Percentiles rank a stretch among this genome's conserved stretches.
These are phyloP conservation scores for Thermothelomyces thermophilus DNA, from an alignment of 2,329 filamentous ascomycete genomes.

Conservation along the genomic window DNA sequence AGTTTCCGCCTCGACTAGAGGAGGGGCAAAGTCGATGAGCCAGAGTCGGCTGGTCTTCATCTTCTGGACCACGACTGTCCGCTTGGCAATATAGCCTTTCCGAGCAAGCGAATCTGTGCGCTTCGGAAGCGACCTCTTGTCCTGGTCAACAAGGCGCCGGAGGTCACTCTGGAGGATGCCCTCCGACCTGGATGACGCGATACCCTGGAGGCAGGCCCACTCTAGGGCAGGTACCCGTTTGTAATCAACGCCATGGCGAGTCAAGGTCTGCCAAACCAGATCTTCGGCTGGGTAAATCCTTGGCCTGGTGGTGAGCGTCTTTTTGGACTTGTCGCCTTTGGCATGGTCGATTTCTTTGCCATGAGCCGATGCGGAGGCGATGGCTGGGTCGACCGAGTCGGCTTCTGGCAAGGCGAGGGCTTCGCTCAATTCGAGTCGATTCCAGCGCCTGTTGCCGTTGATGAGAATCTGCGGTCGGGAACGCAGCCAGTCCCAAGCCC, in stretches of 20 bases:
- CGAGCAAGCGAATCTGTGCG: constrained; percentile 52
- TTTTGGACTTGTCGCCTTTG: constrained; percentile 17
- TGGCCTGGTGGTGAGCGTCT: constrained; percentile 24
- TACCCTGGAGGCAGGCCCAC: constrained; percentile 52
- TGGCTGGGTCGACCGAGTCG: constrained; percentile 3
- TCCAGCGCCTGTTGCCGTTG: constrained; percentile 32
- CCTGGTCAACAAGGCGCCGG: constrained; percentile 50
- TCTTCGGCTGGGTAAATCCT: constrained; percentile 46
- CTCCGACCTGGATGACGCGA: constrained; percentile 46
- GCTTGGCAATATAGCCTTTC: constrained; percentile 58
- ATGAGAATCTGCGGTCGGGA: constrained; percentile 37
- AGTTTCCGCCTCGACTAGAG: constrained; percentile 32
- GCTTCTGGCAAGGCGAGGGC: constrained; percentile 34
- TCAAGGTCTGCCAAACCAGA: constrained; percentile 53
- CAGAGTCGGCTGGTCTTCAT: constrained; percentile 59
- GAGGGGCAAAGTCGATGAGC: constrained; percentile 49
- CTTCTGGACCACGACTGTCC: constrained; percentile 50
- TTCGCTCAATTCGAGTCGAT: constrained; percentile 35
- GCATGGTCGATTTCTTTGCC: background rate
- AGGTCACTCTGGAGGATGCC: constrained; percentile 58
- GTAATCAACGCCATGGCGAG: constrained; percentile 53
- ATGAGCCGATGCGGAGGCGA: background rate
- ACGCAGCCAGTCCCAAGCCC: constrained; percentile 38
- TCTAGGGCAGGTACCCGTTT: constrained; percentile 53
- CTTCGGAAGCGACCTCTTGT: constrained; percentile 57